A percentile compares a stretch with the other conserved stretches of the same genome.
Evolutionary conservation across 2,329 filamentous ascomycete species (phyloP).

Genomic region (Rhytidhysteron rufulum): DNA sequence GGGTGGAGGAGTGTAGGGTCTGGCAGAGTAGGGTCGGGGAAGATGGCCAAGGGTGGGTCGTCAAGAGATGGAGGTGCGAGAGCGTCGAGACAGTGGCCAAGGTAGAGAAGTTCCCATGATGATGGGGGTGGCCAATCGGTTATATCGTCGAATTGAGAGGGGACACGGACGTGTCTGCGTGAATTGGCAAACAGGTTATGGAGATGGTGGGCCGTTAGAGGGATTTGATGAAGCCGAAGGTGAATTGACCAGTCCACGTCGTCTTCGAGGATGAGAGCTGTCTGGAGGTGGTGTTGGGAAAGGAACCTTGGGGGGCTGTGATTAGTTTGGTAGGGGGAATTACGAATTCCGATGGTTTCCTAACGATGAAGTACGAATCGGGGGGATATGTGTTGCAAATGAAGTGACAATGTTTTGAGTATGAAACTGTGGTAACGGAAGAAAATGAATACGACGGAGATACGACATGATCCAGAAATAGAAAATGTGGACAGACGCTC

Average conservation of each 20-base stretch:
- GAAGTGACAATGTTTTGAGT: neutral
- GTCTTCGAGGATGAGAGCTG: constrained; percentile 38
- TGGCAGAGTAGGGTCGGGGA: constrained; percentile 27
- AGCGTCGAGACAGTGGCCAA: constrained; percentile 40
- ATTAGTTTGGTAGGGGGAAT: neutral
- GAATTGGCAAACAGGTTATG: constrained; percentile 19
- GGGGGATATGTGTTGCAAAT: neutral
- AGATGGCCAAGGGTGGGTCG: constrained; percentile 17
- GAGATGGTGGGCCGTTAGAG: constrained; percentile 24
- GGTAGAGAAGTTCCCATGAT: constrained; percentile 37
- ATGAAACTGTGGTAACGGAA: neutral
- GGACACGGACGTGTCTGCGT: constrained; percentile 8
- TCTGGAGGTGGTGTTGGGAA: constrained; percentile 19
- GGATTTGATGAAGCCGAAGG: constrained; percentile 31
- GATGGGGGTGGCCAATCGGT: constrained; percentile 28
- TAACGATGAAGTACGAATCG: neutral
- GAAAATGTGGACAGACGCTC: neutral
- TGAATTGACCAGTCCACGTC: constrained; percentile 40
- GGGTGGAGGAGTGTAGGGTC: constrained; percentile 18
- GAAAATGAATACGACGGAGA: neutral
- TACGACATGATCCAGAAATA: neutral
- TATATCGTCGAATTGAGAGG: constrained; percentile 3
- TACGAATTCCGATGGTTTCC: neutral
- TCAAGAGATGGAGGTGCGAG: constrained; percentile 14
- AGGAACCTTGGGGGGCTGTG: constrained; percentile 26